phyloP scores from a whole-genome alignment of 2,329 filamentous ascomycete genomes.

The Endothia cerciana region DNA sequence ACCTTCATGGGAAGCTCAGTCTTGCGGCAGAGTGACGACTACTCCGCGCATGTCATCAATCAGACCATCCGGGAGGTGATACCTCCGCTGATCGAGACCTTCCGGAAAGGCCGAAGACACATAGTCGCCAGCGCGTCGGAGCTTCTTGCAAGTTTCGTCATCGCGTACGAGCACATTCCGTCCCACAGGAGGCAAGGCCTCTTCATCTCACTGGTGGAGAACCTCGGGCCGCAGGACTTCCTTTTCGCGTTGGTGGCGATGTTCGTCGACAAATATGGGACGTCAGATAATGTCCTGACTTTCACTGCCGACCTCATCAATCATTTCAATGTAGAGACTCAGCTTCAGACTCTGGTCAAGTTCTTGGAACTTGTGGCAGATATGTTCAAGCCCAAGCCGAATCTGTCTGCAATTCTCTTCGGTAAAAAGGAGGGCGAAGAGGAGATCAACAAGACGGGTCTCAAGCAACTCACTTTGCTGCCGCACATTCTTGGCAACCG shows the following conservation, averaged over 20 bases:
- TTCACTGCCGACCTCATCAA: conserved; percentile 77
- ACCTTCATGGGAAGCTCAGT: conserved; percentile 96
- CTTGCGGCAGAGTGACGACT: conserved; percentile 91
- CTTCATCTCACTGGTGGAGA: conserved; percentile 83
- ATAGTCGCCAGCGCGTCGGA: conserved; percentile 83
- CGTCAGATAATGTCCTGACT: conserved; percentile 72
- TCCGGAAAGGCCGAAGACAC: conserved; percentile 78
- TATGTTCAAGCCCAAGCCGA: conserved; percentile 74
- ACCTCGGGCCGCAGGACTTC: conserved; percentile 83
- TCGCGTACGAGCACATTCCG: conserved; percentile 95
- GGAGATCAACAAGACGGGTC: conserved; percentile 55
- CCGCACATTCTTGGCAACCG: conserved; percentile 62
- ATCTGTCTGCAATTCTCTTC: conserved; percentile 73
- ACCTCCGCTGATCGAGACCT: conserved; percentile 83
- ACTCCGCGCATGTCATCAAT: conserved; percentile 93
- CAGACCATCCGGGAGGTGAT: conserved; percentile 94
- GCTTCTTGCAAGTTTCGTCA: conserved; percentile 92
- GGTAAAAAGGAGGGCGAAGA: conserved; percentile 54
- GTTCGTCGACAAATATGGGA: conserved; percentile 85
- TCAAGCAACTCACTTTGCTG: conserved; percentile 59
- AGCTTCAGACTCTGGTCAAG: conserved; percentile 77
- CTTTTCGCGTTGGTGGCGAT: conserved; percentile 86
- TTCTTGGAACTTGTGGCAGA: conserved; percentile 77
- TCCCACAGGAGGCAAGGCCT: conserved; percentile 80
- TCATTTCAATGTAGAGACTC: conserved; percentile 73